Base-by-base conservation (phyloP, 78 protist genomes). In the Tieghemostelium lacteum region DNA sequence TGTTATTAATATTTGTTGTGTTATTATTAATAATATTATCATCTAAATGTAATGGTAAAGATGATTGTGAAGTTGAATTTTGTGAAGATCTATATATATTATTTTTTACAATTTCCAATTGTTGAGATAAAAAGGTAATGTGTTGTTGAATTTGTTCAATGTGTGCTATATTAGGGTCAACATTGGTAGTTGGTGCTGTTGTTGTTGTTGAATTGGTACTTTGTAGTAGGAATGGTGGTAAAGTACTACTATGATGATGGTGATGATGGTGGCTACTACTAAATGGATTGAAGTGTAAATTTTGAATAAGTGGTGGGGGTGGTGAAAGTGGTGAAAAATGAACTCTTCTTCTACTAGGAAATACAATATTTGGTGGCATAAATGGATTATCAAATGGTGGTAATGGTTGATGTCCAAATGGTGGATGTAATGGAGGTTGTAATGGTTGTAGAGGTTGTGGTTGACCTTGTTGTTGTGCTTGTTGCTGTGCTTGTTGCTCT, bases 71-170 rank as follows among this genome's bases (percentile, higher is more conserved):
- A n/a, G 40, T 26, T 42, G 39, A 71, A 50, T 71, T 40, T 26
- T 14, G 10, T 45, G 6, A 6, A 10, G 52, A 45, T 10, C 10
- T 10, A 6, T 45, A 14, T 10, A 67, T 20, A 42, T 67, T 20
- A 42, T 45, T 45, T 17, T 29, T 49, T 29, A 83, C 8, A 40
- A 67, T 31, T 2, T 83, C 67, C 19, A 73, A 67, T 83, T 83
- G 91, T 40, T 49, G 50, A 33, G 31, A 42, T 36, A 83, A 63
- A 83, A 52, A 83, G 37, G 7, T n/a, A 28, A 83, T 33, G 60
- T 83, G 91, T 24, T 69, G 26, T 83, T 83, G 91, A 40, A 83
- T 83, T 24, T 22, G 37, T 26, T 28, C n/a, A 22, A 83, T 39
- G 58, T 83, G 91, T 37, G 28, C 33, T 62, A 39, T 1, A 8